A percentile compares a stretch with the other conserved stretches of the same genome.
These are phyloP conservation scores for Aureobasidium zeae DNA, from an alignment of 2,329 filamentous ascomycete species.

Conservation along the genomic window DNA sequence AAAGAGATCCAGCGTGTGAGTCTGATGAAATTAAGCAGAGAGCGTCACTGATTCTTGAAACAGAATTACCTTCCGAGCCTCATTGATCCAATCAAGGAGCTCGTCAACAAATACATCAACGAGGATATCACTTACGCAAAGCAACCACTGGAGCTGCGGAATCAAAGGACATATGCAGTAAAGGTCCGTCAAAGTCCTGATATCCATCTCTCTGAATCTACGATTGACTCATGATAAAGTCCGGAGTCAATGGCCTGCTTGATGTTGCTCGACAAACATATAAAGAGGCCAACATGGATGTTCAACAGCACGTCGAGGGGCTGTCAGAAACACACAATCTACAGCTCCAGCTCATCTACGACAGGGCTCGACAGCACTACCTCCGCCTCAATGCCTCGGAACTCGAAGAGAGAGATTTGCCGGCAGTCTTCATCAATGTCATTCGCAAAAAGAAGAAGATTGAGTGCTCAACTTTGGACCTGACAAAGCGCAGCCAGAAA, in stretches of 20 bases:
- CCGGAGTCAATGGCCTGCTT: constrained; percentile 73
- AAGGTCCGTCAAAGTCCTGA: constrained; percentile 54
- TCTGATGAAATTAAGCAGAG: neutral
- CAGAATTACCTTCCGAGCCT: constrained; percentile 57
- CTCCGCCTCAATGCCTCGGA: constrained; percentile 56
- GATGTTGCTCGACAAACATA: constrained; percentile 84
- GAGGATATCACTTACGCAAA: constrained; percentile 70
- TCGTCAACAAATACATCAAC: constrained; percentile 66
- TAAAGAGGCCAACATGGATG: constrained; percentile 76
- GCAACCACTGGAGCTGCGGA: constrained; percentile 73
- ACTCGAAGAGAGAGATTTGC: constrained; percentile 52
- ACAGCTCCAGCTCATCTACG: constrained; percentile 60
- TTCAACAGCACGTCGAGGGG: constrained; percentile 59
- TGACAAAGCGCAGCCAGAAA: constrained; percentile 67
- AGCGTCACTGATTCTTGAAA: neutral
- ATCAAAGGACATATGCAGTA: constrained; percentile 84
- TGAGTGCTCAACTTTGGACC: constrained; percentile 77
- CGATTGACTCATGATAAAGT: constrained; percentile 33
- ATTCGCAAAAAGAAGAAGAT: constrained; percentile 63
- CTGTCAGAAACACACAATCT: constrained; percentile 50
- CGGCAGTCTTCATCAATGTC: constrained; percentile 67
- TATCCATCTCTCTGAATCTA: too few species aligned
- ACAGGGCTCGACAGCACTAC: constrained; percentile 70
- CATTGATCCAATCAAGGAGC: constrained; percentile 49
- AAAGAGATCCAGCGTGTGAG: constrained; percentile 50